Evolutionary conservation across 192 early-diverging fungal genomes (phyloP), one percentile per base, ranked within the genome.

Genomic region (Coemansia sp.): DNA sequence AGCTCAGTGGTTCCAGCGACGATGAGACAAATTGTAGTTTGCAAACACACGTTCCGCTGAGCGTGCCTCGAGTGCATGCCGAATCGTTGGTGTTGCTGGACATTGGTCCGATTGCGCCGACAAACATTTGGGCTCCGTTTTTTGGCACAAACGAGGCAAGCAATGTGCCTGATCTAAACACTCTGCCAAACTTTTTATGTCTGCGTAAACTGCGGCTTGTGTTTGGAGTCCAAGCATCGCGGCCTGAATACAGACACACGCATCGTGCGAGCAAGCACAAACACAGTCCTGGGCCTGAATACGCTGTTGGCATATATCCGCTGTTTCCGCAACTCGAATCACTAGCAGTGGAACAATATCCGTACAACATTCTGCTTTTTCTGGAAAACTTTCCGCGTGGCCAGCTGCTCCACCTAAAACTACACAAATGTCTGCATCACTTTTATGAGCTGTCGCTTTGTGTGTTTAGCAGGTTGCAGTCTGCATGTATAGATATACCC

Each of bases 381-480:
- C 38, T 78, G 18, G 75, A 72, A 40, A 72, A 64, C 50, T 78
- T 72, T 46, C 75, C 75, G 17, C 61, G 75, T 10, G 15, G 66
- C 21, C 69, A 64, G 46, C 47, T 78, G 25, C 61, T 31, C 1
- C 58, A 56, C 12, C 63, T 78, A 14, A 44, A 56, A 7, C 31
- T 78, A 21, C 17, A n/a, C 15, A 53, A 54, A 14, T 78, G 75
- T 49, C 44, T 66, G 15, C 37, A 61, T 21, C 11, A 23, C 8
- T 36, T 68, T 34, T 67, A 24, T 18, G 11, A 26, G n/a, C 26
- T 78, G 7, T 21, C 66, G 4, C 51, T 71, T 17, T 18, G 31
- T 5, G 46, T 58, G 5, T 78, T 78, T 24, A 24, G 52, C 1
- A 37, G 17, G 10, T 58, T 71, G 17, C 14, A 8, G 1, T 42